Conservation (phyloP, 345 rosid genomes). For the Eucalyptus lansdowneana region DNA sequence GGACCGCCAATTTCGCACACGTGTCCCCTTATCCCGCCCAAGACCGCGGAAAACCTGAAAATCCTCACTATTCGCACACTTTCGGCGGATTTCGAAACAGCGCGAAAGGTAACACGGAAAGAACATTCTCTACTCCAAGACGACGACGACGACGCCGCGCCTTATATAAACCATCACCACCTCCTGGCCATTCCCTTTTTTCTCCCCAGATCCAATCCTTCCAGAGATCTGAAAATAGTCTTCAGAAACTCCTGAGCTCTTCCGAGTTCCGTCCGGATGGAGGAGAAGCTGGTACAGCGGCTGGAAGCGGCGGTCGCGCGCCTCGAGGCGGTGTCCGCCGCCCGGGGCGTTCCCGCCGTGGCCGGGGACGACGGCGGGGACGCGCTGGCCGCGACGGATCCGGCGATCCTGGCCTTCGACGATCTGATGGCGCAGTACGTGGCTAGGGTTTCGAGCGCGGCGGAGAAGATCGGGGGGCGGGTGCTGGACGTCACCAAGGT, state of each 20-base stretch:
- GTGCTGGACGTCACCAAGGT: slow-evolving; percentile 67
- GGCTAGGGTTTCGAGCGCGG: slow-evolving; percentile 45
- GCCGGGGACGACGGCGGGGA: neutral
- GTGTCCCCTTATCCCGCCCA: neutral
- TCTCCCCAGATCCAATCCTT: neutral
- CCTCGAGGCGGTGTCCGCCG: slow-evolving; percentile 48
- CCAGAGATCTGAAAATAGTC: neutral
- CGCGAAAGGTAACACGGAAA: neutral
- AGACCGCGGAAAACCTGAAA: neutral
- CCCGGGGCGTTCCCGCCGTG: slow-evolving; percentile 2
- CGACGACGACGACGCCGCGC: neutral
- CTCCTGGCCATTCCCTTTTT: neutral
- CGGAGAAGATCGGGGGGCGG: slow-evolving; percentile 87
- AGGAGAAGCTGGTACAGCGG: slow-evolving; percentile 56
- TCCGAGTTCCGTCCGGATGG: slow-evolving; percentile 26
- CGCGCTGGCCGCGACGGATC: slow-evolving; percentile 33
- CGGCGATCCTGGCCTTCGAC: slow-evolving; percentile 67
- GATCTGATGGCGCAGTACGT: slow-evolving; percentile 47
- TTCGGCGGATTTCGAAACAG: neutral
- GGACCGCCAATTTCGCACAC: neutral
- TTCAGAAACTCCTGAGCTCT: neutral
- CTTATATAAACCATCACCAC: neutral
- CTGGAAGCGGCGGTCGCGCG: slow-evolving; percentile 77
- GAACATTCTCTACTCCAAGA: neutral
- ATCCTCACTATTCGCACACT: neutral